Evolutionary conservation across 2,329 filamentous ascomycete genomes (phyloP), one percentile per base, ranked within the genome.

Genomic region (Erysiphe neolycopersici): DNA sequence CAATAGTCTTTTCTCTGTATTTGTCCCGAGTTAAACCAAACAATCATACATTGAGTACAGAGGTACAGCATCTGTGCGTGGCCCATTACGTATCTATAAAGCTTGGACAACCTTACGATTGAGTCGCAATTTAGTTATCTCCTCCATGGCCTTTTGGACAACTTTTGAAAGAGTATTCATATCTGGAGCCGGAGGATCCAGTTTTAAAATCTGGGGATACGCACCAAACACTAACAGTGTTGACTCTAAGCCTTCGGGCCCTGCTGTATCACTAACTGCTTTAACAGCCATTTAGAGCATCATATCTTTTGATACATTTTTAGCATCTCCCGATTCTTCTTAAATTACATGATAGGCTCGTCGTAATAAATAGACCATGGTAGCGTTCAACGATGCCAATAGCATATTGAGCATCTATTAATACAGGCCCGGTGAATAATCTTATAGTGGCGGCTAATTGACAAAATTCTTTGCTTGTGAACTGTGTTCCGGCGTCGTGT

Each of bases 111-210:
- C 11, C 19, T 47, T 9, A 9, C 44, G 17, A n/a, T 38, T 35
- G 14, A 39, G 36, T 11, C 29, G 41, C 6, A 44, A n/a, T n/a
- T 43, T 48, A 9, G 18, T 13, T 17, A 48, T 26, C 22, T 48
- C 44, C 3, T 40, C 44, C 37, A 45, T 44, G 10, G 38, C 44
- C 29, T 46, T 48, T 26, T 43, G 42, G 14, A 46, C 10, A 10
- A 44, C 36, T 9, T 13, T 33, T 33, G 46, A 19, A 10, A 35
- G 8, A 19, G 43, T 32, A 4, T 8, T 10, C 14, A 42, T 32
- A 4, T 36, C 31, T 17, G 39, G 22, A 29, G 35, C 14, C 11
- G 29, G 22, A 29, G 29, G n/a, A 18, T 33, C 31, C 11, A 35
- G 19, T 43, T 43, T 33, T 17, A 13, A 16, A 14, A 43, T 43